A percentile compares a stretch with the other conserved stretches of the same genome.
Evolutionary conservation across 169 alveolate genomes (phyloP).

Genomic region (Blepharisma undulans): DNA sequence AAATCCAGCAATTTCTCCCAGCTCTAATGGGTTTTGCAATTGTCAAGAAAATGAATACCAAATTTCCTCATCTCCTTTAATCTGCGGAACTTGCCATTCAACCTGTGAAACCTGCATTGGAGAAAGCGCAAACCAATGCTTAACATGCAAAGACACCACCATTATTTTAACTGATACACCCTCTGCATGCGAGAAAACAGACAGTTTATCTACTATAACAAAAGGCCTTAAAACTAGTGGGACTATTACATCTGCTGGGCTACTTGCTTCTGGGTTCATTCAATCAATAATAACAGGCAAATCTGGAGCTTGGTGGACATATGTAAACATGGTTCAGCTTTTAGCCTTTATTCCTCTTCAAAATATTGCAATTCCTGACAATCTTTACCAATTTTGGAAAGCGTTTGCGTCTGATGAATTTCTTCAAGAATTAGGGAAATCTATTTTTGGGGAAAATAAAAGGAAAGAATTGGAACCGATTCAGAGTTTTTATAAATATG

Average conservation of each 20-base stretch:
- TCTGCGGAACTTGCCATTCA: neutral
- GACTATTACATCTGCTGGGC: neutral
- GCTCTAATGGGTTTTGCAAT: neutral
- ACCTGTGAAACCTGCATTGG: neutral
- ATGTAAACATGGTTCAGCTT: neutral
- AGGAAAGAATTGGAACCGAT: neutral
- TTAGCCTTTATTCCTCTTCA: neutral
- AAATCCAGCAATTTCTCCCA: neutral
- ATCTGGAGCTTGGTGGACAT: neutral
- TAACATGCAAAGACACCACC: neutral
- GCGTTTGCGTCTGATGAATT: neutral
- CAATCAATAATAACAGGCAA: neutral
- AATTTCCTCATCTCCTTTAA: neutral
- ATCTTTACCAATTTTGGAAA: neutral
- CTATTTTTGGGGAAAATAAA: neutral
- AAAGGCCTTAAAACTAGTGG: neutral
- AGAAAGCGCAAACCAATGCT: neutral
- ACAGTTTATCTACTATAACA: neutral
- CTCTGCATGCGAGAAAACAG: neutral
- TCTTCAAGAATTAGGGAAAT: neutral
- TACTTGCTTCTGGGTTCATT: too few relatives aligned
- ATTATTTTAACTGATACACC: neutral
- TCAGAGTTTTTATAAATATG: neutral
- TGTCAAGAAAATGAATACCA: neutral
- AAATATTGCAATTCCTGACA: slow-evolving; percentile 7